These are phyloP conservation scores for Kurtzmaniella cleridarum DNA, from an alignment of 805 yeast genomes.

Conservation along the genomic window DNA sequence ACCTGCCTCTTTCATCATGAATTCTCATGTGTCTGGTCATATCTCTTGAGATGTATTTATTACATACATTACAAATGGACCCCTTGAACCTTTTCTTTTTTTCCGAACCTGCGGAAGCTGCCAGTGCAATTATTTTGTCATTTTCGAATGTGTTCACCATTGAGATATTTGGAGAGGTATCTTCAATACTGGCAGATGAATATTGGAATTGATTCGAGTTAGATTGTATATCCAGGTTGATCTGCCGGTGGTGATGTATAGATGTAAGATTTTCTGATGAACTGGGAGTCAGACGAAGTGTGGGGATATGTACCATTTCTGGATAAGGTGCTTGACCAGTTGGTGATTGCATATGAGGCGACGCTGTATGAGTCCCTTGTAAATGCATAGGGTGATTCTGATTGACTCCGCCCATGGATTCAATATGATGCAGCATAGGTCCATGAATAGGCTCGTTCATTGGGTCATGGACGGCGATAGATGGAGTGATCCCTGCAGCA, in stretches of 20 bases:
- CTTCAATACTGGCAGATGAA: slow-evolving; percentile 12
- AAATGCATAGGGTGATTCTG: no score
- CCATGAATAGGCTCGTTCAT: no score
- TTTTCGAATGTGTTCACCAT: neutral
- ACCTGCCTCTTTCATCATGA: slow-evolving; percentile 39
- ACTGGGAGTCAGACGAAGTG: no score
- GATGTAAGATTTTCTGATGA: neutral
- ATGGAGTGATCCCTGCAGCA: no score
- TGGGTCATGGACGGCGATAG: no score
- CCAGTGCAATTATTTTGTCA: neutral
- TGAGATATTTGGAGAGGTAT: slow-evolving; percentile 11
- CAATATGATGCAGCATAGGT: no score
- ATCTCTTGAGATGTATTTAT: slow-evolving; percentile 36
- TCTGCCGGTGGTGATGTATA: neutral
- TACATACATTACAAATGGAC: slow-evolving; percentile 34
- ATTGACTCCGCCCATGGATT: no score
- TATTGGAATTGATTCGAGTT: slow-evolving; percentile 5
- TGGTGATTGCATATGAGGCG: no score
- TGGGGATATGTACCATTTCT: no score
- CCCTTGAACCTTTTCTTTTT: slow-evolving; percentile 31
- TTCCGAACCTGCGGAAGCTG: slow-evolving; percentile 1
- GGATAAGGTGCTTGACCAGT: no score
- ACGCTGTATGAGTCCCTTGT: no score
- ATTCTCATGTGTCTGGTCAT: slow-evolving; percentile 38
- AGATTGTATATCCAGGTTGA: slow-evolving; percentile 1